Evolutionary conservation across 164 flowering plant species (phyloP), one percentile per base, ranked within the genome.

Genomic region (Taxillus chinensis): DNA sequence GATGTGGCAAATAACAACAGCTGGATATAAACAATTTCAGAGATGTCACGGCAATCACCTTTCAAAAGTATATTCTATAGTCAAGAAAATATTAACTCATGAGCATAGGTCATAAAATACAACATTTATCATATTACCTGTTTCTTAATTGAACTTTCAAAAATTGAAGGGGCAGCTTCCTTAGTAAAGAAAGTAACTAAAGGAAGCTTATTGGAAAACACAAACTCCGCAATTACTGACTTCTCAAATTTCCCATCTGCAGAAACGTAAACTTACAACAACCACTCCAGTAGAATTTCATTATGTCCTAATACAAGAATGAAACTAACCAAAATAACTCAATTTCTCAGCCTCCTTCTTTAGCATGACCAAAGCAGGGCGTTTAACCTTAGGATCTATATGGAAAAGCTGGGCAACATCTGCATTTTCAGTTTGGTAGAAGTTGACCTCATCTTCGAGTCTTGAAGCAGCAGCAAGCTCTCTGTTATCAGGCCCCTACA

Each of bases 281-380:
- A 49, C 27, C 27, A 27, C 27, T 27, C 27, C 27, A 27, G 27
- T 27, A 27, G 27, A 27, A 27, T 27, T 27, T 27, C 27, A 27
- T 27, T 27, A 27, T 27, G 27, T 27, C 27, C 2, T 27, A 27
- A 27, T 27, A 38, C 38, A 50, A 61, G 37, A 12, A 67, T 40
- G 51, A 51, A 62, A 75, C 88, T 61, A 64, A 95, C 99, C 92
- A 72, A 83, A 91, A 67, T 71, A 67, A 69, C 75, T 79, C 64
- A 84, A 60, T 72, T 89, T 91, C 79, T 95, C 98, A 58, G 74
- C 83, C 73, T 89, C 97, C 68, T 80, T 89, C 83, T 95, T 91
- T 66, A 95, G 63, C 78, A 95, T 40, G 64, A 95, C 86, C 72
- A 95, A 53, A 64, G 92, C 81, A 62, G 99, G 99, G 50, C 83